These are phyloP conservation scores for Rhizophagus sp. DNA, from an alignment of 192 early-diverging fungal genomes.

Conservation along the genomic window DNA sequence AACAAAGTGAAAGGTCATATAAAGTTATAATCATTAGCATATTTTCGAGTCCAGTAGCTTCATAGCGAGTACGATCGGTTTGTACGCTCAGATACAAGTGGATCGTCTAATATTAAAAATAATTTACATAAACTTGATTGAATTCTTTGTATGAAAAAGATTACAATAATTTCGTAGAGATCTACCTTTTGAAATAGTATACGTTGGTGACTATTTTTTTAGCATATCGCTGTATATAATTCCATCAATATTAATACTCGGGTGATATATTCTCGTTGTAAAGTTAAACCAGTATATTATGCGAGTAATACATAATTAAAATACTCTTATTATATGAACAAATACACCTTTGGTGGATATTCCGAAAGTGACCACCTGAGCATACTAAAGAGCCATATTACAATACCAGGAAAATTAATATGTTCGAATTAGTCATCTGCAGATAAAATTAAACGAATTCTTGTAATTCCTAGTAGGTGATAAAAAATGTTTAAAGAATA, in stretches of 20 bases:
- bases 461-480: no score
- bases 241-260: constrained; percentile 98
- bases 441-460: no score
- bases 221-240: constrained; percentile 97
- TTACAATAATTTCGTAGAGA: constrained; percentile 22
- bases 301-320: not conserved
- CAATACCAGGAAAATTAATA: no score
- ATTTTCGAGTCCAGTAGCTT: constrained; percentile 90
- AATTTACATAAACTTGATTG: not conserved
- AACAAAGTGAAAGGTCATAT: no score
- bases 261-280: constrained; percentile 96
- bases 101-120: constrained; percentile 65
- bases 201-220: constrained; percentile 96
- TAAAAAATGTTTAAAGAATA: no score
- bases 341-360: constrained; percentile 88
- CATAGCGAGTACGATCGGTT: constrained; percentile 87
- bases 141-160: not conserved
- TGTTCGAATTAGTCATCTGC: no score
- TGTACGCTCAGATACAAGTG: constrained; percentile 97
- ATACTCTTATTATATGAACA: not conserved
- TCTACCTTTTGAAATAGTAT: constrained; percentile 93
- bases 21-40: constrained; percentile 56
- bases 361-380: constrained; percentile 91
- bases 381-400: constrained; percentile 93
- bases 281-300: constrained; percentile 68